These are phyloP conservation scores for Podaxis rugospora DNA, from an alignment of 768 basidiomycete genomes.

Conservation along the genomic window DNA sequence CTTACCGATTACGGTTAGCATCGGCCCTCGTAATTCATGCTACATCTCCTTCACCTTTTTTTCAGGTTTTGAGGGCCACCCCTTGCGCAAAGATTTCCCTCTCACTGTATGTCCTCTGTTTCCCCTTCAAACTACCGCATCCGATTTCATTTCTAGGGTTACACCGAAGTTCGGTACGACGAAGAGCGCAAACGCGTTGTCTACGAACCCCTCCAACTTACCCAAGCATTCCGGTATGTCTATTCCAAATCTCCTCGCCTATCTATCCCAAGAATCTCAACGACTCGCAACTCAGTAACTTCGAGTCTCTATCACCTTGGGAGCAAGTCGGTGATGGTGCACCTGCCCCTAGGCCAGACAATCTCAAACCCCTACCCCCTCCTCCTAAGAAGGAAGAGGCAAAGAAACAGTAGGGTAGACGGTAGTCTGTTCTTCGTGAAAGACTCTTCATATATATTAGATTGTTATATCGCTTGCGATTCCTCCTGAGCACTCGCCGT, in stretches of 20 bases:
- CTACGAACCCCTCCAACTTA: slow-evolving; percentile 95
- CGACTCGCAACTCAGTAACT: slow-evolving; percentile 62
- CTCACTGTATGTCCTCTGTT: slow-evolving; percentile 62
- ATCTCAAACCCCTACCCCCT: slow-evolving; percentile 73
- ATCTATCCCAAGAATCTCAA: not conserved
- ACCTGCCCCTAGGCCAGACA: slow-evolving; percentile 51
- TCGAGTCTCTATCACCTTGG: slow-evolving; percentile 91
- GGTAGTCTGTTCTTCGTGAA: slow-evolving; percentile 7
- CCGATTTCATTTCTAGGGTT: slow-evolving; percentile 58
- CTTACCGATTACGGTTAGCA: slow-evolving; percentile 89
- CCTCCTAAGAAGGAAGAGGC: slow-evolving; percentile 71
- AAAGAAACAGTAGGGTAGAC: slow-evolving; percentile 59
- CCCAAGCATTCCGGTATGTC: slow-evolving; percentile 92
- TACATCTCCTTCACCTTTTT: slow-evolving; percentile 8
- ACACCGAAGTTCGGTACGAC: slow-evolving; percentile 96
- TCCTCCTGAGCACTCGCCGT: not conserved
- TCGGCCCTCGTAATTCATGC: not conserved
- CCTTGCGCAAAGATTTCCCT: slow-evolving; percentile 97
- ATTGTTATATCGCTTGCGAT: not conserved
- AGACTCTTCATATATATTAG: not conserved
- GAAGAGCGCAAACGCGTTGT: slow-evolving; percentile 97
- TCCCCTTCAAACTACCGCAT: not conserved
- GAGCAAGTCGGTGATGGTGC: slow-evolving; percentile 81
- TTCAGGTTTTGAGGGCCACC: slow-evolving; percentile 93
- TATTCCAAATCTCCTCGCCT: not conserved